A percentile compares a stretch with the other conserved stretches of the same genome.
Conservation (phyloP, 441 rosid genomes). For the Adansonia rubrostipa region DNA sequence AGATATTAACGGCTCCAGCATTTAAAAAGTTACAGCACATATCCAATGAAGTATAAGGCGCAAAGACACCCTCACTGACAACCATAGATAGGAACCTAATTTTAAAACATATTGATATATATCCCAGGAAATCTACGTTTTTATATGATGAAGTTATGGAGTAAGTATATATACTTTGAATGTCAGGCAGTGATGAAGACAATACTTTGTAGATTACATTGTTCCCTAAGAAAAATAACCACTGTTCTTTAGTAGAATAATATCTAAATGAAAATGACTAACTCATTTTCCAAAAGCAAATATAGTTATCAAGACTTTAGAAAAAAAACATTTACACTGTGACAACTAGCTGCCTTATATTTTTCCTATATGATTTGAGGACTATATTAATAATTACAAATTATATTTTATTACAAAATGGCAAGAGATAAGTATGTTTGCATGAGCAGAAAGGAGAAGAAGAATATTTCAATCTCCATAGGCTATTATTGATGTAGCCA, state of each 20-base stretch:
- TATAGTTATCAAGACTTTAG: not conserved
- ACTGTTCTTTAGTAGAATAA: not conserved
- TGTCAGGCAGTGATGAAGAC: not conserved
- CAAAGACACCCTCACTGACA: not conserved
- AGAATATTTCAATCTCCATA: not conserved
- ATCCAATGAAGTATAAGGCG: not conserved
- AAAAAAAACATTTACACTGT: not conserved
- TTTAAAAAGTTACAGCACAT: not conserved
- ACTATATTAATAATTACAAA: not conserved
- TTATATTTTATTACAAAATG: not conserved
- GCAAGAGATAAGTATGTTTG: not conserved
- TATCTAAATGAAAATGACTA: not conserved
- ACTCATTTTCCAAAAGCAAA: not conserved
- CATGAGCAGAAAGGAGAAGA: not conserved
- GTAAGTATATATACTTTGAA: not conserved
- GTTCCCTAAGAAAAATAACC: not conserved
- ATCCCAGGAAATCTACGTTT: not conserved
- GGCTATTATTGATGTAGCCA: not conserved
- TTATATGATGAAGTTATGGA: not conserved
- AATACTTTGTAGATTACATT: not conserved
- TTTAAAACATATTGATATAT: not conserved
- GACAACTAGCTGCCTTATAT: not conserved
- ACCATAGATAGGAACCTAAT: not conserved
- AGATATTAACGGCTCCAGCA: not conserved
- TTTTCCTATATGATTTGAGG: not conserved